phyloP scores from a whole-genome alignment of 257 asterid genomes.

The Penstemon davidsonii region DNA sequence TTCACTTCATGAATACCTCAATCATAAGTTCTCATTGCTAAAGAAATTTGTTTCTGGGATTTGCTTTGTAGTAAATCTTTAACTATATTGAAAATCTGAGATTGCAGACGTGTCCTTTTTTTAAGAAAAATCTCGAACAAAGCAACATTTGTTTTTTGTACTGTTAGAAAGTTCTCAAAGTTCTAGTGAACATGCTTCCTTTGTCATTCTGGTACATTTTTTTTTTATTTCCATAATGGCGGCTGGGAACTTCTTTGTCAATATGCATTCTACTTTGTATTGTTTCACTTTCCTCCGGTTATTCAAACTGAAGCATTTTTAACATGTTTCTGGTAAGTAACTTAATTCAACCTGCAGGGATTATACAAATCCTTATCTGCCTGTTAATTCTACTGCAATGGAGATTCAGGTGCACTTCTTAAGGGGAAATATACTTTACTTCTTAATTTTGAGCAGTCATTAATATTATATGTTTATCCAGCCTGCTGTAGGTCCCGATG shows the following conservation, averaged over 20 bases:
- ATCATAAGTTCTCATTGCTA: constrained; percentile 8
- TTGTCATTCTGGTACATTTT: constrained; percentile 5
- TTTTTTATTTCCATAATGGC: constrained; percentile 2
- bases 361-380: constrained; percentile 83
- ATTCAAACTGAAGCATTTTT: constrained; percentile 5
- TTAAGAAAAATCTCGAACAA: background rate
- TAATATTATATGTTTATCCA: constrained; percentile 38
- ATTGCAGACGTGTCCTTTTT: background rate
- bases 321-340: constrained; percentile 28
- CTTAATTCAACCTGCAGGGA: constrained; percentile 52
- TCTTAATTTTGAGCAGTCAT: constrained; percentile 21
- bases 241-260: background rate
- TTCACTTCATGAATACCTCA: background rate
- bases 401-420: constrained; percentile 64
- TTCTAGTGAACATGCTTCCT: background rate
- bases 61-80: background rate
- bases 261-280: background rate
- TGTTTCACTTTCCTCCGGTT: background rate
- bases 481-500: constrained; percentile 88
- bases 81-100: constrained; percentile 19
- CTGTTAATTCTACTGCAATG: constrained; percentile 79
- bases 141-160: background rate
- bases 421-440: constrained; percentile 16
- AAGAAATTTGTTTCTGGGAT: constrained; percentile 18
- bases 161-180: background rate